phyloP scores from a whole-genome alignment of 1,139 yeast species.

The Kodamaea alishanica region DNA sequence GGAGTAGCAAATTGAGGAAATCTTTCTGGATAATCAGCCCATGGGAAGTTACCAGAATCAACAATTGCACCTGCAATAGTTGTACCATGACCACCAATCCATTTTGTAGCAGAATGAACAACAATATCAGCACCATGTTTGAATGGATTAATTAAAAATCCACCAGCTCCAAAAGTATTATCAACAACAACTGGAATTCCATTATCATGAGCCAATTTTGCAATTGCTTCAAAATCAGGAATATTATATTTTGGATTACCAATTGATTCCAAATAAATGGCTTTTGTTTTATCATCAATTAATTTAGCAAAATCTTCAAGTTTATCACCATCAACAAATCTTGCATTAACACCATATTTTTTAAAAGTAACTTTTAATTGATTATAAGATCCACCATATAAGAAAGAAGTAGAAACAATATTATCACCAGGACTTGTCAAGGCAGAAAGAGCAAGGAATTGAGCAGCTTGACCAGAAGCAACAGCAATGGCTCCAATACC shows the following conservation, averaged over 20 bases:
- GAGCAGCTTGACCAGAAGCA: constrained; percentile 95
- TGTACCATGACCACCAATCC: constrained; percentile 98
- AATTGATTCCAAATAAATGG: constrained; percentile 83
- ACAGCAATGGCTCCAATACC: constrained; percentile 92
- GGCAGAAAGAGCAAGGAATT: constrained; percentile 76
- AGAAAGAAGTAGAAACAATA: constrained; percentile 78
- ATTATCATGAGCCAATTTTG: constrained; percentile 75
- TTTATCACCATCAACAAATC: constrained; percentile 77
- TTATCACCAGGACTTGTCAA: constrained; percentile 89
- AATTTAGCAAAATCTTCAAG: constrained; percentile 66
- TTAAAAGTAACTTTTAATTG: constrained; percentile 91
- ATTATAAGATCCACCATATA: constrained; percentile 95
- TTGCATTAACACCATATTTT: constrained; percentile 78
- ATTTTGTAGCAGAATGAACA: constrained; percentile 88
- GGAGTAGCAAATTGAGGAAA: constrained; percentile 91
- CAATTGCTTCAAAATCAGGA: constrained; percentile 82
- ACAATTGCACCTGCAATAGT: constrained; percentile 90
- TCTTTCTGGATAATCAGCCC: constrained; percentile 79
- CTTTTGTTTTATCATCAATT: constrained; percentile 84
- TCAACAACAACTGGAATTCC: constrained; percentile 94
- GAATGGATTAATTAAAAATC: constrained; percentile 79
- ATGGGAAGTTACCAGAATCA: constrained; percentile 90
- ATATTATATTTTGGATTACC: constrained; percentile 93
- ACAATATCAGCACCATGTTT: constrained; percentile 88
- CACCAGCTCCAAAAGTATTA: constrained; percentile 98